Evolutionary conservation across 495 filamentous ascomycete species (phyloP), one percentile per base, ranked within the genome.

Genomic region (Trichoderma asperelloides): DNA sequence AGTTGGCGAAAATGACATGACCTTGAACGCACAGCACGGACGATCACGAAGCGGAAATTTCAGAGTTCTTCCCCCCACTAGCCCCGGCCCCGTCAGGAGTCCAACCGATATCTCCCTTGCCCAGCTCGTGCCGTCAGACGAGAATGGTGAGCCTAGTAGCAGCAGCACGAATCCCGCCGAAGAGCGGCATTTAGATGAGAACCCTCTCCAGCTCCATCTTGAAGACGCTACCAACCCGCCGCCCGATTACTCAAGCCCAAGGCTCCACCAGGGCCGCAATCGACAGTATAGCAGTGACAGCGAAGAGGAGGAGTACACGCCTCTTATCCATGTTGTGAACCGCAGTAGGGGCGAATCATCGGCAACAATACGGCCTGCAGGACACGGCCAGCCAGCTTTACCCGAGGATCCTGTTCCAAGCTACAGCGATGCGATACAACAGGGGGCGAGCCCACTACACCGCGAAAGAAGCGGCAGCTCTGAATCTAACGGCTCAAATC

Each of bases 61-160:
- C 66, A 81, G 90, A 66, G 79, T 89, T 62, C 79, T 86, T 12
- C 84, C 87, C 33, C 90, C 94, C 0, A 88, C 88, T 37, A 96
- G 92, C 71, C 96, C 95, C 3, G 95, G 96, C 0, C 95, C 95
- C 2, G 82, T 91, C 55, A 87, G 95, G 65, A 93, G 89, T 70
- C 93, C 95, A n/a, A 97, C 94, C 30, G 95, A 98, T 73, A 98
- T 98, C 67, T 97, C 93, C 5, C 86, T 98, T 30, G 92, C 95
- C 12, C 83, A 85, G 41, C 75, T 88, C 41, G 84, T 88, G 41
- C 91, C 89, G 2, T 81, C 90, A 62, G 90, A 93, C 67, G 88
- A 91, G 73, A 78, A 80, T 25, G 92, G 90, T n/a, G 92, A 95
- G 75, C 85, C 85, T 27, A 94, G 89, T 27, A 93, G 89, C 70